Conservation (phyloP, 202 grass and related monocot species). For the Dendrocalamus latiflorus region DNA sequence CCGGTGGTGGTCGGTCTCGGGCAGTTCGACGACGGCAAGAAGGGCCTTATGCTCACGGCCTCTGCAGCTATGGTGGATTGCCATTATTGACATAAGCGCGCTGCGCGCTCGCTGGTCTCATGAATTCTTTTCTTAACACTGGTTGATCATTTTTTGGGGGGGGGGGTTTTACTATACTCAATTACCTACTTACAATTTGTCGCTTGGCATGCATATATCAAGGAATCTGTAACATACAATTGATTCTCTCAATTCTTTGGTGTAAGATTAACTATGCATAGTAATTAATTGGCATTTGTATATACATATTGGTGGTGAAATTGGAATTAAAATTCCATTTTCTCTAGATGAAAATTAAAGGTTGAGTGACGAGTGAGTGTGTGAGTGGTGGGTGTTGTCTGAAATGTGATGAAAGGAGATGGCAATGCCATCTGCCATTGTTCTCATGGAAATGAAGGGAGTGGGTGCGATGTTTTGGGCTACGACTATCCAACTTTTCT, state of each 20-base stretch:
- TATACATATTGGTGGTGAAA: neutral
- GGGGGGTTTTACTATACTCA: conserved; percentile 13
- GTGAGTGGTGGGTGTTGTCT: conserved; percentile 38
- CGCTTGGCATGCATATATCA: conserved; percentile 10
- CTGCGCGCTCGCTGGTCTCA: neutral
- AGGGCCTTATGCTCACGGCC: conserved; percentile 41
- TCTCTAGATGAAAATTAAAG: neutral
- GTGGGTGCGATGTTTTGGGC: conserved; percentile 30
- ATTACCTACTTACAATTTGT: conserved; percentile 10
- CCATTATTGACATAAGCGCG: too few relatives aligned
- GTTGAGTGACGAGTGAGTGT: neutral
- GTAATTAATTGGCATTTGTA: conserved; percentile 22
- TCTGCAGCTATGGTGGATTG: conserved; percentile 31
- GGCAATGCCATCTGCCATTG: neutral
- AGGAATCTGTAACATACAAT: conserved; percentile 36
- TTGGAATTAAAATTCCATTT: conserved; percentile 15
- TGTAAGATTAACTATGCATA: conserved; percentile 29
- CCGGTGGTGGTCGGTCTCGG: conserved; percentile 43
- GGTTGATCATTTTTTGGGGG: conserved; percentile 26
- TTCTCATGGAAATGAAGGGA: conserved; percentile 27
- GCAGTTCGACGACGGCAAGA: conserved; percentile 45
- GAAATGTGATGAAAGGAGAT: conserved; percentile 27
- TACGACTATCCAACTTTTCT: conserved; percentile 18
- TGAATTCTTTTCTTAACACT: conserved; percentile 36
- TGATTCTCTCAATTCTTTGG: conserved; percentile 62